phyloP scores from a whole-genome alignment of 1,139 yeast species.

The Casaregolazyma lundiana region DNA sequence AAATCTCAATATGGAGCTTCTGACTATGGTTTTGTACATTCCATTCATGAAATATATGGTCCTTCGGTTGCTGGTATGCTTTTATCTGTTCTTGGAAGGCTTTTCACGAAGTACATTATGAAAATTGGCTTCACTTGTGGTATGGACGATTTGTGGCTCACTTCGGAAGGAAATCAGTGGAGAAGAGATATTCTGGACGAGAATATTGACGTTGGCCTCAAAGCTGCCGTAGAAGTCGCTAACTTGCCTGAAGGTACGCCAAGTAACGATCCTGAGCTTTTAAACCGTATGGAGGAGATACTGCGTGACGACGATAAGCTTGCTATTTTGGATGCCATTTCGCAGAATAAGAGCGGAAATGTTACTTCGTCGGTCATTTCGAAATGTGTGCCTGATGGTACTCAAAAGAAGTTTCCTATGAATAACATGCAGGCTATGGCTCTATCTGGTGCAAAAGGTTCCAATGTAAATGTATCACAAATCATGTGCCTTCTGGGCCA shows the following conservation, averaged over 20 bases:
- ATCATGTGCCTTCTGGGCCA: slow-evolving; percentile 99
- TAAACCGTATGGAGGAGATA: slow-evolving; percentile 87
- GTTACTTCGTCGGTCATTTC: slow-evolving; percentile 91
- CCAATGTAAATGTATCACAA: slow-evolving; percentile 96
- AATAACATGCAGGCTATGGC: slow-evolving; percentile 99
- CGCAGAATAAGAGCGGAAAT: slow-evolving; percentile 87
- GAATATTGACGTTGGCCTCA: slow-evolving; percentile 77
- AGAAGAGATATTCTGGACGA: slow-evolving; percentile 74
- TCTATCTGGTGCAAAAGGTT: slow-evolving; percentile 97
- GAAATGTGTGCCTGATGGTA: slow-evolving; percentile 93
- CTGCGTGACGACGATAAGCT: slow-evolving; percentile 88
- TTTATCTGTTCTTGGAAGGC: slow-evolving; percentile 83
- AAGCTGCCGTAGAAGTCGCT: slow-evolving; percentile 92
- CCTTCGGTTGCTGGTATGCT: slow-evolving; percentile 86
- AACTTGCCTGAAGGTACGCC: slow-evolving; percentile 57
- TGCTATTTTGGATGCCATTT: slow-evolving; percentile 92
- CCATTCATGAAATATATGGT: slow-evolving; percentile 94
- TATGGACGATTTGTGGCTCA: slow-evolving; percentile 96
- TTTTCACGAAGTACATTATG: slow-evolving; percentile 91
- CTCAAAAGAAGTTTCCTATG: slow-evolving; percentile 91
- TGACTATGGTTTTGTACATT: slow-evolving; percentile 93
- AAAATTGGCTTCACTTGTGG: slow-evolving; percentile 97
- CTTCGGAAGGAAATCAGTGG: slow-evolving; percentile 87
- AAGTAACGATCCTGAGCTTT: slow-evolving; percentile 66
- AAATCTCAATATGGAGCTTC: slow-evolving; percentile 99